Conservation (phyloP, 1,139 yeast genomes). For the Debaryomyces coudertii region DNA sequence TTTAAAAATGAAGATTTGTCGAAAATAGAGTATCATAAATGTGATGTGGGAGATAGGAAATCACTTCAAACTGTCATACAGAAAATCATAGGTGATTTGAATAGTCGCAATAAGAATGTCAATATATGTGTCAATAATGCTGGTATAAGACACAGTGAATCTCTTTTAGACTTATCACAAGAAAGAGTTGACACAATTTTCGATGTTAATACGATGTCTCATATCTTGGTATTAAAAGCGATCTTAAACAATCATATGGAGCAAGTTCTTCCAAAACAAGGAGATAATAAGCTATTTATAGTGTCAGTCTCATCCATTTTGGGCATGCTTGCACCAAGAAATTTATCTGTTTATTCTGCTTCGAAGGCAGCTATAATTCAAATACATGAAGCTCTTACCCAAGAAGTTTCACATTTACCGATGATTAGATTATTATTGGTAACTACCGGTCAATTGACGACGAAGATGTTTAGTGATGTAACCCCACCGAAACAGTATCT, state of each 20-base stretch:
- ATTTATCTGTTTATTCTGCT: constrained; percentile 65
- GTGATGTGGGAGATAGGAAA: constrained; percentile 53
- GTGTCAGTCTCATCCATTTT: constrained; percentile 70
- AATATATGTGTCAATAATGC: constrained; percentile 74
- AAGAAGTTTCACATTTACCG: constrained; percentile 41
- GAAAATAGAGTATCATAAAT: constrained; percentile 35
- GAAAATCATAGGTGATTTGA: constrained; percentile 32
- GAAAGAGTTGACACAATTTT: constrained; percentile 41
- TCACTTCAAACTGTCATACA: constrained; percentile 27
- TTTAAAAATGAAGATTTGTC: constrained; percentile 3
- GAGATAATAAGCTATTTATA: constrained; percentile 45
- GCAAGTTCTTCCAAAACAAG: constrained; percentile 9
- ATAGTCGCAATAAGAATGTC: constrained; percentile 33
- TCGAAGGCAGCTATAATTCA: constrained; percentile 66
- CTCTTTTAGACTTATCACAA: constrained; percentile 40
- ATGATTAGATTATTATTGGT: constrained; percentile 52
- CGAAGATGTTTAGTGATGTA: constrained; percentile 65
- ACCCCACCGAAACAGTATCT: constrained; percentile 58
- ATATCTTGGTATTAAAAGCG: constrained; percentile 50
- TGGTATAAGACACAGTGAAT: constrained; percentile 59
- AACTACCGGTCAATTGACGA: constrained; percentile 68
- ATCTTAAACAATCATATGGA: constrained; percentile 37
- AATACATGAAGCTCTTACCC: constrained; percentile 59
- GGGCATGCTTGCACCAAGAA: constrained; percentile 72
- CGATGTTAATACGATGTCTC: constrained; percentile 60